Conservation (phyloP, 352 stramenopile genomes). For the Phytophthora cryptogea region DNA sequence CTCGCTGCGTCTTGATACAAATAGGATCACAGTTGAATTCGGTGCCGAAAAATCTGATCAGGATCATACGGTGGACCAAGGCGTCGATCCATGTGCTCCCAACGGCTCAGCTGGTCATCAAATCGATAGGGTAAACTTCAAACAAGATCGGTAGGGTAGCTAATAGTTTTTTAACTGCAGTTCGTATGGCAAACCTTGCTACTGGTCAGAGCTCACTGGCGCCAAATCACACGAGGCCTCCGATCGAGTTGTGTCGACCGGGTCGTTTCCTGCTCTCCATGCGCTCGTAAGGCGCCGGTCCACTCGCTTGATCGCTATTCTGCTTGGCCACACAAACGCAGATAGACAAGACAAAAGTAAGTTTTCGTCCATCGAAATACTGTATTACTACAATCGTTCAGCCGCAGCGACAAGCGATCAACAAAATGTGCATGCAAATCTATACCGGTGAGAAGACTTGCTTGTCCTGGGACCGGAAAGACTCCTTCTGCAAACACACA, state of each 20-base stretch:
- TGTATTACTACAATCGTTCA: constrained; percentile 42
- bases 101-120: constrained; percentile 22
- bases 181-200: not conserved
- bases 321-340: constrained; percentile 16
- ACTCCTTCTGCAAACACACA: constrained; percentile 39
- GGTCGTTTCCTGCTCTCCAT: constrained; percentile 24
- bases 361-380: constrained; percentile 26
- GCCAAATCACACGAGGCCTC: constrained; percentile 35
- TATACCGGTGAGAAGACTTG: constrained; percentile 42
- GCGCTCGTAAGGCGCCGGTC: constrained; percentile 18
- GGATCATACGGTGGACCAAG: constrained; percentile 8
- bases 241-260: constrained; percentile 11
- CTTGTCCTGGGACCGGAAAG: constrained; percentile 44
- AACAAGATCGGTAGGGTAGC: not conserved
- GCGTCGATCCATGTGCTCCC: constrained; percentile 1
- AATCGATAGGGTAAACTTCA: not conserved
- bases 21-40: constrained; percentile 4
- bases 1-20: not conserved
- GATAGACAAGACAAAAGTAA: constrained; percentile 15
- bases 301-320: constrained; percentile 17
- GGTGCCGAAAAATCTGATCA: constrained; percentile 15
- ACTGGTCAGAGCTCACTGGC: constrained; percentile 14
- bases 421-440: constrained; percentile 9
- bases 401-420: not conserved
- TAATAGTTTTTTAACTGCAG: not conserved